These are phyloP conservation scores for Fimicolochytrium jonesii DNA, from an alignment of 192 early-diverging fungal genomes.

Conservation along the genomic window DNA sequence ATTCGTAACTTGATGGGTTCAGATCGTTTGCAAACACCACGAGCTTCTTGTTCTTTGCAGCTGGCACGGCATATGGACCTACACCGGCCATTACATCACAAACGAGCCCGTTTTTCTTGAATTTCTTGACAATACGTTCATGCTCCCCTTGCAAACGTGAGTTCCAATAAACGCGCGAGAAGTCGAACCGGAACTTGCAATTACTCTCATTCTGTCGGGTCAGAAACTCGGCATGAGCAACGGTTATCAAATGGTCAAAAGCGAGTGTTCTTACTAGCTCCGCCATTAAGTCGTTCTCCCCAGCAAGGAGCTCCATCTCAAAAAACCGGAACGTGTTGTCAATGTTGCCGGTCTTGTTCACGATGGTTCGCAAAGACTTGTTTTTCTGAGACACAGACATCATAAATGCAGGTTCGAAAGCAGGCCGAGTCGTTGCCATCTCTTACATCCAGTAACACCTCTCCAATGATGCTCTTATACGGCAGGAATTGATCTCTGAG, in stretches of 20 bases:
- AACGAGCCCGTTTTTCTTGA: slow-evolving; percentile 64
- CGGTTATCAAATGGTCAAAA: no score
- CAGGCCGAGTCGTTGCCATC: not conserved
- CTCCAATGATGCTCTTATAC: slow-evolving; percentile 87
- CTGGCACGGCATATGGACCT: slow-evolving; percentile 92
- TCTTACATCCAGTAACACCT: slow-evolving; percentile 88
- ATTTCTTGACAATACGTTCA: slow-evolving; percentile 78
- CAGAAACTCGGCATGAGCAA: no score
- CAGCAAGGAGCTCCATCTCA: slow-evolving; percentile 94
- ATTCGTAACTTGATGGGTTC: slow-evolving; percentile 85
- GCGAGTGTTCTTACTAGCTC: slow-evolving; percentile 65
- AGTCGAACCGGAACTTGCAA: slow-evolving; percentile 90
- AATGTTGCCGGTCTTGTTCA: slow-evolving; percentile 95
- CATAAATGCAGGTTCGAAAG: no score
- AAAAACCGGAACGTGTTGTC: slow-evolving; percentile 96
- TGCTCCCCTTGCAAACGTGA: slow-evolving; percentile 94
- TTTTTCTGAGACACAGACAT: slow-evolving; percentile 87
- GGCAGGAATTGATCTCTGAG: slow-evolving; percentile 84
- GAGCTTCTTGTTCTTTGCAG: slow-evolving; percentile 70
- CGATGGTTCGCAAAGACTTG: slow-evolving; percentile 78
- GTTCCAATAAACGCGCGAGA: slow-evolving; percentile 99
- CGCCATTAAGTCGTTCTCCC: slow-evolving; percentile 79
- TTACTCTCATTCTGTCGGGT: slow-evolving; percentile 86
- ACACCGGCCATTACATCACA: slow-evolving; percentile 99
- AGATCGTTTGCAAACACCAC: slow-evolving; percentile 96